Evolutionary conservation across 306 rosid genomes (phyloP).

Genomic region (Cicer yamashitae): DNA sequence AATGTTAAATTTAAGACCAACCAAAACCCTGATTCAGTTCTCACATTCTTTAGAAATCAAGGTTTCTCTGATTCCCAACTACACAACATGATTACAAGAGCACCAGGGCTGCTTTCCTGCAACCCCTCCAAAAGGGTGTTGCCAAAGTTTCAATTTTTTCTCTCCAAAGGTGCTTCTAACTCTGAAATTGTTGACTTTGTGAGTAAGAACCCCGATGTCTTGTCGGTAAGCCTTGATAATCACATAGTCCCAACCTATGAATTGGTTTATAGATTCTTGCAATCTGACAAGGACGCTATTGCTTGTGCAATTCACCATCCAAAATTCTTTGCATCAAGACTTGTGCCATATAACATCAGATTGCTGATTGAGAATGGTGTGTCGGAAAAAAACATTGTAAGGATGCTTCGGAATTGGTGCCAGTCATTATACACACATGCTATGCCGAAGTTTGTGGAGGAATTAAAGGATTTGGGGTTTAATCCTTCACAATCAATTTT

Average conservation of each 20-base stretch:
- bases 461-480: slow-evolving; percentile 56
- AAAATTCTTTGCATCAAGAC: rapidly evolving
- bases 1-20: background rate
- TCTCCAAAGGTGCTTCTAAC: slow-evolving; percentile 32
- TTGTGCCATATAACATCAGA: background rate
- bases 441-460: slow-evolving; percentile 30
- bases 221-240: background rate
- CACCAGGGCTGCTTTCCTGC: slow-evolving; percentile 1
- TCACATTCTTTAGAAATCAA: background rate
- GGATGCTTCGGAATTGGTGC: background rate
- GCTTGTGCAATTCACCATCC: background rate
- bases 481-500: slow-evolving; percentile 39
- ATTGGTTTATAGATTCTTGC: background rate
- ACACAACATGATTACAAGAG: background rate
- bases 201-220: background rate
- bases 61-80: background rate
- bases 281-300: background rate
- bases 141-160: slow-evolving; percentile 26
- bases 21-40: background rate
- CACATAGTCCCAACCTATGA: background rate
- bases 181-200: background rate
- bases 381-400: background rate
- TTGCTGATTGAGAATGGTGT: slow-evolving; percentile 11
- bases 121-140: background rate
- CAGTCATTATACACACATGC: rapidly evolving